A percentile compares a stretch with the other conserved stretches of the same genome.
These are phyloP conservation scores for Discostella pseudostelligera DNA, from an alignment of 108 stramenopile species.

Conservation along the genomic window DNA sequence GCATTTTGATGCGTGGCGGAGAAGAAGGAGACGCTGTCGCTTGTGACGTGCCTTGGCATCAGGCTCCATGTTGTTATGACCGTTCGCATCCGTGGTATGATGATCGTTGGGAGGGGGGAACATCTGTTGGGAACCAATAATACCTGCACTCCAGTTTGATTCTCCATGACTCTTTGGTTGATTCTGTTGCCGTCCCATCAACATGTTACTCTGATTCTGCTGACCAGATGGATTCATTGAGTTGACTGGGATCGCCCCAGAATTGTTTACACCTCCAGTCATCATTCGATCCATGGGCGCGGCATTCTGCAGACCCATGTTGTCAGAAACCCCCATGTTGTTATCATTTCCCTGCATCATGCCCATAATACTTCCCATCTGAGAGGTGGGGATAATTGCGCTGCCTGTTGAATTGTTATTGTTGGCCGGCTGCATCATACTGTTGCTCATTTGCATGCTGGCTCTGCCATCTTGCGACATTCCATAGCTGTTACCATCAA, in stretches of 20 bases:
- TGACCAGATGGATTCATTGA: conserved; percentile 15
- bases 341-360: conserved; percentile 10
- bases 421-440: conserved; percentile 9
- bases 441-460: conserved; percentile 20
- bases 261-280: conserved; percentile 10
- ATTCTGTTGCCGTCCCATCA: conserved; percentile 11
- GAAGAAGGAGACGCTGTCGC: conserved; percentile 93
- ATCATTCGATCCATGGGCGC: conserved; percentile 11
- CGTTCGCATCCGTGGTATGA: conserved; percentile 11
- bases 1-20: conserved; percentile 98
- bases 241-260: neutral
- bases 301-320: conserved; percentile 5
- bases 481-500: conserved; percentile 3
- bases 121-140: conserved; percentile 1
- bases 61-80: conserved; percentile 30
- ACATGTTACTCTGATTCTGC: conserved; percentile 18
- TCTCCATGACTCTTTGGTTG: neutral
- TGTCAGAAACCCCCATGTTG: conserved; percentile 1
- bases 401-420: conserved; percentile 15
- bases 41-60: conserved; percentile 93
- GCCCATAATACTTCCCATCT: conserved; percentile 1
- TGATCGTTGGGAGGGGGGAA: conserved; percentile 13
- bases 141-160: conserved; percentile 3
- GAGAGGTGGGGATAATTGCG: neutral
- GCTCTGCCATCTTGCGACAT: conserved; percentile 3